phyloP scores from a whole-genome alignment of 2,329 filamentous ascomycete genomes.

The Epichloe scottii region DNA sequence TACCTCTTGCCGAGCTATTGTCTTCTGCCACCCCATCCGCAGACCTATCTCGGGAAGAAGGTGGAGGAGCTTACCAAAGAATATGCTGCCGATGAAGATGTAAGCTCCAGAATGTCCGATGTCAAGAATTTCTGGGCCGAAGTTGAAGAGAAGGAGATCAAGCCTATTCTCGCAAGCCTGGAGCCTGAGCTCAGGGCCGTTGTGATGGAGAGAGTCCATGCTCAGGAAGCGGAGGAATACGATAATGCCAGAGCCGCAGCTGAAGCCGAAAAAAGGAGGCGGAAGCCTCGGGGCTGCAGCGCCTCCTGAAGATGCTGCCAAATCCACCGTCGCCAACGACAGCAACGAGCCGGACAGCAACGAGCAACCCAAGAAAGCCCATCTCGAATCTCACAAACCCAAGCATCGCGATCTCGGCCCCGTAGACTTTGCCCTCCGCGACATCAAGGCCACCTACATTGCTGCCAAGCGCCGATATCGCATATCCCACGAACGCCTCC shows the following conservation, averaged over 20 bases:
- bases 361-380: conserved; percentile 12
- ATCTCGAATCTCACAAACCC: conserved; percentile 21
- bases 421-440: conserved; percentile 53
- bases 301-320: conserved; percentile 8
- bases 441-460: conserved; percentile 72
- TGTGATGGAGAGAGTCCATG: conserved; percentile 50
- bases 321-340: neutral
- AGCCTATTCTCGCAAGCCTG: conserved; percentile 51
- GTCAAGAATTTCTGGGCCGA: conserved; percentile 72
- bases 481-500: conserved; percentile 57
- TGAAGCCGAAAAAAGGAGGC: conserved; percentile 9
- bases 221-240: conserved; percentile 16
- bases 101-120: conserved; percentile 59
- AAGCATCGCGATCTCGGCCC: conserved; percentile 32
- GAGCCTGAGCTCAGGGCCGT: conserved; percentile 50
- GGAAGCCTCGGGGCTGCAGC: conserved; percentile 12
- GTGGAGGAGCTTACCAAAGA: conserved; percentile 67
- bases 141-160: conserved; percentile 68
- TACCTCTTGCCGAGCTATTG: conserved; percentile 91
- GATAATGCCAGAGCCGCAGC: conserved; percentile 6
- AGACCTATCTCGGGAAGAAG: conserved; percentile 72
- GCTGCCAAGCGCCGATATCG: conserved; percentile 76
- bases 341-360: conserved; percentile 3
- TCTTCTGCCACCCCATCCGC: conserved; percentile 82
- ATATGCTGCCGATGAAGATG: conserved; percentile 56